These are phyloP conservation scores for Coemansia sp. DNA, from an alignment of 192 early-diverging fungal genomes.

Conservation along the genomic window DNA sequence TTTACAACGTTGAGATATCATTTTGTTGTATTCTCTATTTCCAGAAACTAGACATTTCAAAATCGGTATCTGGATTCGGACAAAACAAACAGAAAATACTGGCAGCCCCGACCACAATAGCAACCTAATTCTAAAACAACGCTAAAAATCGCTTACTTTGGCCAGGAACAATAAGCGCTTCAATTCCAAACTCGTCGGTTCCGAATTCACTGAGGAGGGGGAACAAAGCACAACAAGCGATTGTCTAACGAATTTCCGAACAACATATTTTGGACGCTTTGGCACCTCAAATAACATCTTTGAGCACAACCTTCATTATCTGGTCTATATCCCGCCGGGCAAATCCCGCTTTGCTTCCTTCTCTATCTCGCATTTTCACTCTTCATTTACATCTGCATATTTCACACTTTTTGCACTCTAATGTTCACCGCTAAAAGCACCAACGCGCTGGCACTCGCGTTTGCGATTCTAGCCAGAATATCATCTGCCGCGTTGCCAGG, in stretches of 20 bases:
- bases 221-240: not conserved
- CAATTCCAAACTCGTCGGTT: conserved; percentile 3
- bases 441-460: conserved; percentile 12
- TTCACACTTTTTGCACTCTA: not conserved
- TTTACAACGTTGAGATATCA: not conserved
- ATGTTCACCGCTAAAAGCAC: conserved; percentile 13
- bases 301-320: not conserved
- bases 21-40: not conserved
- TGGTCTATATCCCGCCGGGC: not conserved
- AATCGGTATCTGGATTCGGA: conserved; percentile 3
- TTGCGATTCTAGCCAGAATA: conserved; percentile 10
- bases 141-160: not conserved
- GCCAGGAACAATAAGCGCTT: conserved; percentile 8
- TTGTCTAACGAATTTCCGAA: not conserved
- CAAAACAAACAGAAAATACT: conserved; percentile 1
- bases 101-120: not conserved
- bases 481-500: not conserved
- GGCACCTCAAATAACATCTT: not conserved
- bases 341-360: not conserved
- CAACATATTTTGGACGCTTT: not conserved
- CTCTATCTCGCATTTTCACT: not conserved
- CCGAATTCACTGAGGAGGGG: conserved; percentile 1
- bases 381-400: not conserved
- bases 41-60: not conserved
- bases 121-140: conserved; percentile 7